Evolutionary conservation across 2,329 filamentous ascomycete genomes (phyloP), one percentile per base, ranked within the genome.

Genomic region (Zarea fungicola): DNA sequence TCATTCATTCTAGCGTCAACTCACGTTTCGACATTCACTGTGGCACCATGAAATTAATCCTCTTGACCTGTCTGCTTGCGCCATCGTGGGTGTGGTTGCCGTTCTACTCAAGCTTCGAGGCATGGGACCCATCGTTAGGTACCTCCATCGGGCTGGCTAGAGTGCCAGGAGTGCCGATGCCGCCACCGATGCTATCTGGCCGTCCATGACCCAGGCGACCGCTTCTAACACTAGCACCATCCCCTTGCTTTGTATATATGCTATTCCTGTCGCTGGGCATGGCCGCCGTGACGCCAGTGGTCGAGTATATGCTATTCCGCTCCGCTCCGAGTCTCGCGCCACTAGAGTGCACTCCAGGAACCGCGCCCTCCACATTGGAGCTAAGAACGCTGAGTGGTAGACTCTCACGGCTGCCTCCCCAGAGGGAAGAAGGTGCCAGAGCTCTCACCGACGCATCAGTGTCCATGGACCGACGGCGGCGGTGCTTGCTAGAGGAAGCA

Each of bases 401-500:
- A 36, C 83, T 87, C 66, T 93, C 88, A 52, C 87, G 82, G 59
- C 85, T 89, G 36, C 87, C 87, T 37, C 88, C 88, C 75, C 87
- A 93, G 5, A 92, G 74, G 1, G 87, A 91, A 0, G 85, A 89
- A 0, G 88, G 88, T 1, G 89, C 86, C n/a, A 95, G 71, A 3
- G 89, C 89, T 36, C 89, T 85, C 32, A 93, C 87, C 0, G 87
- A 92, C 5, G 89, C 89, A 62, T 93, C 87, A 0, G 89, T 93
- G 64, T 93, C 89, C 67, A 92, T 83, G 25, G 87, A 91, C 52
- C 87, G 80, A 42, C 88, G 80, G 29, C 89, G 83, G 23, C 84
- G 79, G 31, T 85, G 81, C 68, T 92, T 89, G 55, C 85, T 89
- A 0, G 87, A 91, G 4, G 87, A 92, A 3, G 89, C 89, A 13